Conservation (phyloP, 169 alveolate genomes). For the Plasmodium relictum region DNA sequence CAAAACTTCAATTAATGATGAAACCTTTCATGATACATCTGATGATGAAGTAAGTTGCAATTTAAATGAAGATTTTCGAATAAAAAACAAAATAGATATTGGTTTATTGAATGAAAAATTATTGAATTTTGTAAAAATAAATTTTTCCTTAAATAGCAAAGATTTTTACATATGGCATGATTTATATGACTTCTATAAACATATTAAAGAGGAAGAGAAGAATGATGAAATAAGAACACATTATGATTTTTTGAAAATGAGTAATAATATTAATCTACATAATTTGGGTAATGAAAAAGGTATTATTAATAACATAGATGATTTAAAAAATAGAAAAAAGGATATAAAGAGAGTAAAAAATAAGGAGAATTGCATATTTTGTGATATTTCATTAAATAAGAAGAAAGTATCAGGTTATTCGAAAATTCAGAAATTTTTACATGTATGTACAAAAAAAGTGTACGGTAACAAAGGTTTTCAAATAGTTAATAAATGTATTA, state of each 20-base stretch:
- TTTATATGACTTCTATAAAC: constrained; percentile 38
- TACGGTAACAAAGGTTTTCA: constrained; percentile 28
- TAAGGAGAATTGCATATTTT: constrained; percentile 22
- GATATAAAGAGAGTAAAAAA: background rate
- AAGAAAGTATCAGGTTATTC: background rate
- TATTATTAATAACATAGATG: background rate
- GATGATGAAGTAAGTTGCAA: constrained; percentile 4
- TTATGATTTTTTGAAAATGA: constrained; percentile 24
- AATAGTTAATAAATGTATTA: constrained; percentile 60
- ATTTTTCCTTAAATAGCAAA: constrained; percentile 40
- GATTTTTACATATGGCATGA: constrained; percentile 37
- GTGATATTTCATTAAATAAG: constrained; percentile 28
- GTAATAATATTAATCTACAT: background rate
- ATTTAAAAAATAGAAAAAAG: background rate
- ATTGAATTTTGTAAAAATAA: constrained; percentile 48
- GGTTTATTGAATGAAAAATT: constrained; percentile 30
- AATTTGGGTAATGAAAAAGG: background rate
- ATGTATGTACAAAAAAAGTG: constrained; percentile 40
- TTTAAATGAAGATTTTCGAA: constrained; percentile 31
- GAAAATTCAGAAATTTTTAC: constrained; percentile 50
- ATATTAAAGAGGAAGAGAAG: constrained; percentile 64
- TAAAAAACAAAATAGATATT: constrained; percentile 36
- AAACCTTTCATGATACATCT: background rate
- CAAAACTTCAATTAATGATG: background rate
- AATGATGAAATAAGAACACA: constrained; percentile 35